Evolutionary conservation across 805 yeast genomes (phyloP), one percentile per base, ranked within the genome.

Genomic region (Saturnispora hagleri): DNA sequence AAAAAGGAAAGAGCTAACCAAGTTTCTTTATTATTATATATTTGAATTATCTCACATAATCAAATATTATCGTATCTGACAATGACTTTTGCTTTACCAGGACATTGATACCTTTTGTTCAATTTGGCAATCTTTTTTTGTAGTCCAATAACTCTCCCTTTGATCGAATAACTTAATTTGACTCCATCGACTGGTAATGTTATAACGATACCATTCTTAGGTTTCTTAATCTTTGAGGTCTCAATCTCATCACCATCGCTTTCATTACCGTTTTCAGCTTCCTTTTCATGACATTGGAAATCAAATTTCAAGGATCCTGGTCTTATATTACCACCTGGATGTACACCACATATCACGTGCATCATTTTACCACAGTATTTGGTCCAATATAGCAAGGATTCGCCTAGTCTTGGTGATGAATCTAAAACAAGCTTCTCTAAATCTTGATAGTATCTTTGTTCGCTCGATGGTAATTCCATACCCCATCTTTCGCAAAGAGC

Each of bases 401-500:
- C 77, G 34, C 72, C 72, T 22, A 61, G 56, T 43, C 63, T 62
- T n/a, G 69, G 67, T 47, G 68, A 70, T 1, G 72, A 66, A 48
- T 77, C 72, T 50, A 75, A 61, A 5, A 79, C 82, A 36, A 77
- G 59, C 46, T 70, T 73, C 57, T 78, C 81, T 36, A 80, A 62
- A 7, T 69, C 68, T 10, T 70, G 63, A 57, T 76, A 76, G 58
- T 71, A 75, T 20, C 56, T 63, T 51, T 72, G 76, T 55, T 80
- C 82, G 45, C 69, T 66, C 41, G 76, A 79, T 15, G 88, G 85
- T 13, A 84, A 69, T 55, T 83, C 89, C 3, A 86, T 88, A 35
- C 91, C 91, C 91, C 91, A 86, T 57, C 93, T 71, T 58, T 84
- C 87, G 67, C 89, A 81, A 26, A 85, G 69, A 2, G 89, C 86